Percentiles rank a stretch among this genome's conserved stretches.
Conservation (phyloP, 2,329 filamentous ascomycete species). For the Verticillium klebahnii region DNA sequence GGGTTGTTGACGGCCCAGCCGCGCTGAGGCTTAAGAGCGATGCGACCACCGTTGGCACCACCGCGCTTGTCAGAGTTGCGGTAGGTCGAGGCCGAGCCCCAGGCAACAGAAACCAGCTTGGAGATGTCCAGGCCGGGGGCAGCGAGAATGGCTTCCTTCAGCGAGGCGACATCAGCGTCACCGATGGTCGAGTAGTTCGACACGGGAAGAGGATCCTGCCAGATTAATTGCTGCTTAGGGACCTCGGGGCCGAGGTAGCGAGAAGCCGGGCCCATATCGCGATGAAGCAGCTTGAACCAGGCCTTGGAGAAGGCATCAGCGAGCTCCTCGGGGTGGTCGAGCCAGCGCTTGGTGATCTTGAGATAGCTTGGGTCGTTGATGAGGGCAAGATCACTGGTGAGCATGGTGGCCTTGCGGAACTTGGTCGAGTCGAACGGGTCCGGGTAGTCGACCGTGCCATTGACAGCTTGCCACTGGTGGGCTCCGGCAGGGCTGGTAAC, state of each 20-base stretch:
- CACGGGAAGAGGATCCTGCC: conserved; percentile 69
- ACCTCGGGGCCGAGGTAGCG: conserved; percentile 73
- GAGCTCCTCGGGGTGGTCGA: conserved; percentile 64
- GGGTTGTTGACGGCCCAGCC: conserved; percentile 74
- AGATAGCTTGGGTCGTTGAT: conserved; percentile 68
- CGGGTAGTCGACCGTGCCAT: conserved; percentile 61
- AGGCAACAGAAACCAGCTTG: conserved; percentile 63
- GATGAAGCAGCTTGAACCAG: conserved; percentile 81
- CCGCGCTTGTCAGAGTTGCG: conserved; percentile 76
- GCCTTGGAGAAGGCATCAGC: conserved; percentile 65
- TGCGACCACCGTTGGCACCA: conserved; percentile 74
- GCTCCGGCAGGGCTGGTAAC: conserved; percentile 71
- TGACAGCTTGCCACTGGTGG: conserved; percentile 75
- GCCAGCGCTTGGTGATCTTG: conserved; percentile 69
- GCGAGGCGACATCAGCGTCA: conserved; percentile 51
- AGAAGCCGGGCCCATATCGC: conserved; percentile 68
- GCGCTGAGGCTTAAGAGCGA: conserved; percentile 67
- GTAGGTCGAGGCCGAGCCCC: conserved; percentile 68
- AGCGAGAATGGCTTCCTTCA: conserved; percentile 66
- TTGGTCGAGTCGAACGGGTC: conserved; percentile 65
- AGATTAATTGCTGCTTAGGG: conserved; percentile 62
- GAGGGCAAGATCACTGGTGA: conserved; percentile 70
- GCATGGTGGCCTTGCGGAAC: conserved; percentile 70
- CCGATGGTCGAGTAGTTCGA: conserved; percentile 53
- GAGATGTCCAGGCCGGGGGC: conserved; percentile 49